Conservation (phyloP, 208 protist genomes). For the Trichomonas vaginalis region DNA sequence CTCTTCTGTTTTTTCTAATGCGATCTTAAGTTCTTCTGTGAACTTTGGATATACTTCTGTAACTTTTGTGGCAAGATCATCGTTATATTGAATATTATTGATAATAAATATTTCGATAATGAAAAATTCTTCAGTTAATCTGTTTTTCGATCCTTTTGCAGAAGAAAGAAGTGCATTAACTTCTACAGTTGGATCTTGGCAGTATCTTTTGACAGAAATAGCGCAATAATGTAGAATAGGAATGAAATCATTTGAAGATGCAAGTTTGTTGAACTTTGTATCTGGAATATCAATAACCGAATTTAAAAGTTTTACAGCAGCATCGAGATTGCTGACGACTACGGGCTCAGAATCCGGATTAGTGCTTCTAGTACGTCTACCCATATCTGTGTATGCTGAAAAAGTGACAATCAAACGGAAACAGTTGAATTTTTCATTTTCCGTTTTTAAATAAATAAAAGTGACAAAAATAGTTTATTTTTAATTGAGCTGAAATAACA, state of each 20-base stretch:
- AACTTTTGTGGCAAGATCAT: not conserved
- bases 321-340: not conserved
- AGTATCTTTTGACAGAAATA: not conserved
- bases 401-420: not conserved
- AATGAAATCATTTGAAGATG: not conserved
- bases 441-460: not conserved
- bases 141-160: not conserved
- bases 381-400: too few relatives aligned
- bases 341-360: not conserved
- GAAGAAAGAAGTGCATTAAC: not conserved
- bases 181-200: not conserved
- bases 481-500: too few relatives aligned
- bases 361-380: not conserved
- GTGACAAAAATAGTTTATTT: not conserved
- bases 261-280: not conserved
- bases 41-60: not conserved
- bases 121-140: not conserved
- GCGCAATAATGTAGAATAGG: not conserved
- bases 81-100: not conserved
- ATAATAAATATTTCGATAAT: not conserved
- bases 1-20: not conserved
- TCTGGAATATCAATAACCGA: not conserved
- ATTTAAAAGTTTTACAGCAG: not conserved
- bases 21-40: not conserved
- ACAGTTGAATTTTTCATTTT: not conserved